Evolutionary conservation across 768 basidiomycete genomes (phyloP).

Genomic region (Amanita pseudoporphyria): DNA sequence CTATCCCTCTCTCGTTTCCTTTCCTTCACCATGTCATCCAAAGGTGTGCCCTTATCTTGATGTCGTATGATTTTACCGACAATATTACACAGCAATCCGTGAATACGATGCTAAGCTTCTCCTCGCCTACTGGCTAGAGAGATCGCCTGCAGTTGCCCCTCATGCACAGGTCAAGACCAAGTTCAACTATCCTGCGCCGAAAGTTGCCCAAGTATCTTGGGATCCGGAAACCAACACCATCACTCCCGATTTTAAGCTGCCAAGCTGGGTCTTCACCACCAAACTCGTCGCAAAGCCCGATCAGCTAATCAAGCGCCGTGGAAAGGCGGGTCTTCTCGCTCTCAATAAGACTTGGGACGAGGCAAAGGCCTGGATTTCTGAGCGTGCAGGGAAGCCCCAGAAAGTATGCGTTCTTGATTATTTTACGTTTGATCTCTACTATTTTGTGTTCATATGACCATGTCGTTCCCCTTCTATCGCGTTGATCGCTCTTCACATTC

Average conservation of each 20-base stretch:
- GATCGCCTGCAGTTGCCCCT: conserved; percentile 72
- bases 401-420: conserved; percentile 44
- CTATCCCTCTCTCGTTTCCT: conserved; percentile 13
- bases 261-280: conserved; percentile 72
- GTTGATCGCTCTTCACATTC: not conserved
- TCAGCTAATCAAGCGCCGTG: conserved; percentile 98
- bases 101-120: conserved; percentile 99
- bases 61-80: conserved; percentile 3
- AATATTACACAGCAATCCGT: conserved; percentile 49
- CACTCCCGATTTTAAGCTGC: conserved; percentile 47
- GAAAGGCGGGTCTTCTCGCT: conserved; percentile 92
- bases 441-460: conserved; percentile 7
- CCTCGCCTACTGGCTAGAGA: conserved; percentile 93
- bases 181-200: conserved; percentile 56
- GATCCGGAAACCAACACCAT: conserved; percentile 55
- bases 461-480: not conserved
- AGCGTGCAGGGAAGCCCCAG: conserved; percentile 87
- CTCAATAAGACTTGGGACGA: conserved; percentile 92
- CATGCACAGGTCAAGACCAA: conserved; percentile 43
- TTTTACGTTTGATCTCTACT: not conserved
- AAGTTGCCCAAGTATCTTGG: conserved; percentile 86
- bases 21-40: conserved; percentile 32
- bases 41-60: conserved; percentile 21
- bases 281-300: conserved; percentile 96
- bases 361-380: conserved; percentile 79